Base-by-base conservation (phyloP, 352 stramenopile species). In the Globisporangium middletonii region DNA sequence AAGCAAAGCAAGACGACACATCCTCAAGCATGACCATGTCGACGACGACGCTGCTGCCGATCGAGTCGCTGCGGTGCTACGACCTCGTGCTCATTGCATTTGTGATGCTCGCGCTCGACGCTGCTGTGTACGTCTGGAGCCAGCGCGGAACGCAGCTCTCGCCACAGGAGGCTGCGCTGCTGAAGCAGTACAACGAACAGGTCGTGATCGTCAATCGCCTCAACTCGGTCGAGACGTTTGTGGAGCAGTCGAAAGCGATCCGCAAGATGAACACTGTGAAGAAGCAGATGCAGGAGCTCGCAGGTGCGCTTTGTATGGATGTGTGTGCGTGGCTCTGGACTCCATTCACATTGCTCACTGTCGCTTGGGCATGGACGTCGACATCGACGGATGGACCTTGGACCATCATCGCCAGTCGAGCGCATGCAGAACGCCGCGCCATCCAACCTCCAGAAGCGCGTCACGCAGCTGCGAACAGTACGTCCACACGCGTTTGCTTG, bases 141-240 rank as follows among this genome's bases (percentile, higher is more conserved):
- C 62, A 60, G 19, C 74, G 72, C 16, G 75, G 78, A 8, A 64
- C 63, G 55, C 66, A 83, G 54, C 69, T 91, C 52, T 79, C 81
- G n/a, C 59, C 64, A 16, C 48, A 72, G 19, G 83, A 93, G 64
- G 50, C 74, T 52, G 68, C 69, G 67, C 66, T 91, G 48, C 53
- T 93, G 50, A 60, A 57, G 43, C 60, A 82, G 56, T 93, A 91
- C 68, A 93, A 93, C 52, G 74, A 75, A 42, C 83, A 93, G 60
- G 79, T 93, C 57, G 71, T 68, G 30, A 68, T 93, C 43, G 83
- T 91, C 23, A 90, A 91, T 59, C 73, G 76, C 55, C 80, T 94
- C 55, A 92, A 92, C 69, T 92, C 82, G 59, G 82, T 94, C 57
- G 80, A 94, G 67, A 94, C 80, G 59, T 94, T 94, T 53, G 84